Evolutionary conservation across 768 basidiomycete genomes (phyloP), one percentile per base, ranked within the genome.

Genomic region (Dentipellis sp.): DNA sequence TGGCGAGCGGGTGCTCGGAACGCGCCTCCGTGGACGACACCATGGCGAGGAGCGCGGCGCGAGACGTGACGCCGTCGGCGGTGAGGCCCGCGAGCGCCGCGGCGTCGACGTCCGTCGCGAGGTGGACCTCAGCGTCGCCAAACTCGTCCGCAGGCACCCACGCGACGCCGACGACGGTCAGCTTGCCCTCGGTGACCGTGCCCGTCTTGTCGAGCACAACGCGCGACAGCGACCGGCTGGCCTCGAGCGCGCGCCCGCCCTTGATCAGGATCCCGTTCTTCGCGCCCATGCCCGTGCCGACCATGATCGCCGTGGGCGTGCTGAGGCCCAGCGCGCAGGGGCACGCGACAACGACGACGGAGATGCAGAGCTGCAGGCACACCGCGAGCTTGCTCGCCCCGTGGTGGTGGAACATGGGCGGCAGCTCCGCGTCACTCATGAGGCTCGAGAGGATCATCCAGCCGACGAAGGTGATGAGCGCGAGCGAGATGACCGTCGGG

Each of bases 241-340:
- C 93, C 67, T 99, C 97, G 23, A 99, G 75, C 2, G 97, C 94
- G 12, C 88, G 78, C 1, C 94, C 97, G 19, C 97, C 94, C 68
- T 99, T 99, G 81, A 99, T 98, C 48, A 99, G 73, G 57, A 99
- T 98, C 0, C 97, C 95, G 64, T 98, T 95, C 74, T 88, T 81
- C 9, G 97, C 97, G 1, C 97, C 97, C 56, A 98, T 84, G 1
- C 97, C 97, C 0, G 95, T 98, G 16, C 97, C 97, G 35, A 98
- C 97, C 97, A 98, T 98, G 71, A 98, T 93, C 2, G 95, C 97
- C 0, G 97, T 98, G 1, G 97, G 97, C 0, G 95, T 98, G 55
- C 91, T 91, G 57, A 98, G 78, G 4, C 95, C 97, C 36, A 99
- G 79, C 0, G 97, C 95, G 67, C 97, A 99, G 0, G 97, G 97